Percentiles rank a stretch among this genome's conserved stretches.
phyloP scores from a whole-genome alignment of 1,284 basidiomycete species.

The Heterobasidion irregulare region DNA sequence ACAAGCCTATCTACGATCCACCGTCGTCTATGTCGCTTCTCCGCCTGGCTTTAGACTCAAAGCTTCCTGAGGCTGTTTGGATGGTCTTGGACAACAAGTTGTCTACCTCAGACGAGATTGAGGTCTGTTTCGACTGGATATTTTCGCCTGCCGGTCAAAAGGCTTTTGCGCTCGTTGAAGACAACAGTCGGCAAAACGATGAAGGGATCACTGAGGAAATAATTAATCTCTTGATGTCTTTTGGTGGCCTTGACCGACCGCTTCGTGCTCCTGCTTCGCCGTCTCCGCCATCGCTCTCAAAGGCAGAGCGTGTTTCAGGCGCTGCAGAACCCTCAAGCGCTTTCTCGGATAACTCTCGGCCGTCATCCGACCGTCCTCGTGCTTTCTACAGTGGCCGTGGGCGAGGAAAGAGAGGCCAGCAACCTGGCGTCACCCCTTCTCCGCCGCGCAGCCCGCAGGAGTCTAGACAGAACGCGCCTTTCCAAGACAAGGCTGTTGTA shows the following conservation, averaged over 20 bases:
- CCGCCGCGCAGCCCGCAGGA: not conserved
- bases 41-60: conserved; percentile 46
- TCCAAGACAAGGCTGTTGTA: too few relatives aligned
- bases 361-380: not conserved
- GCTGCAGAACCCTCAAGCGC: not conserved
- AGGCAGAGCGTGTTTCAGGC: not conserved
- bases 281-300: not conserved
- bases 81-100: conserved; percentile 51
- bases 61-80: conserved; percentile 53
- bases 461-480: not conserved
- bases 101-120: conserved; percentile 37
- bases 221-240: conserved; percentile 42
- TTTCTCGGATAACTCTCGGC: not conserved
- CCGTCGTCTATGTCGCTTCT: conserved; percentile 35
- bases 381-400: not conserved
- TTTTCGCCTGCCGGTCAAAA: conserved; percentile 27
- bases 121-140: conserved; percentile 39
- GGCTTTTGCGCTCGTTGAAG: conserved; percentile 13
- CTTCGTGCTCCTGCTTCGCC: conserved; percentile 17
- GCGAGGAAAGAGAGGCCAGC: not conserved
- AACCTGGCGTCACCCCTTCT: not conserved
- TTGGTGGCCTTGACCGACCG: conserved; percentile 42
- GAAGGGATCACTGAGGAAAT: conserved; percentile 41
- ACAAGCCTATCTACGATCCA: conserved; percentile 35
- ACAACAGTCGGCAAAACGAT: conserved; percentile 19